Evolutionary conservation across 2,329 filamentous ascomycete species (phyloP), one percentile per base, ranked within the genome.

Genomic region (Aspergillus fijiensis): DNA sequence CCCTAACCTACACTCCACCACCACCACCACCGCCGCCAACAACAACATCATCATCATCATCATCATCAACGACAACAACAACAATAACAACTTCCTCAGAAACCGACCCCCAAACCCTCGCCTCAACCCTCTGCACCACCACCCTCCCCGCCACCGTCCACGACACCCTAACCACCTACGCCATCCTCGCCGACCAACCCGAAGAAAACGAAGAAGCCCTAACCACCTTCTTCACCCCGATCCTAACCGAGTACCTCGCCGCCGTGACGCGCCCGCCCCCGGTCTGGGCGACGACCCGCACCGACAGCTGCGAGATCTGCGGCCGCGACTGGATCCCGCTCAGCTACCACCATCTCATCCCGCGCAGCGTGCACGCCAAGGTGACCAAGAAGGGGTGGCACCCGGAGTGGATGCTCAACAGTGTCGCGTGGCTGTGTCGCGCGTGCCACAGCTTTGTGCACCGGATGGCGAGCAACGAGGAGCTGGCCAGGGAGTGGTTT

Each of bases 381-480:
- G 90, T 85, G 3, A 73, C 91, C 45, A 91, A 90, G 79, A 81
- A 90, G 48, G 89, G 89, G 1, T 96, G 91, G 91, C 90, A 93
- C 78, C 83, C 84, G 3, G 85, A 87, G 63, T 89, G 90, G 73
- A 85, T 87, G 76, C 73, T 96, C 74, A 86, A 90, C 69, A 92
- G 87, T 71, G 92, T 95, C 21, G 91, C 92, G 12, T 96, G 91
- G 91, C 76, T 96, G 65, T 96, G 92, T 75, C 82, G 91, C 53
- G 89, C 91, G 2, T 96, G 92, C 69, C 92, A 96, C 79, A 85
- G 84, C 48, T 92, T 91, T 72, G 90, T 96, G 72, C 92, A 96
- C 79, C 79, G 85, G 45, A 85, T 92, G 70, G 88, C 86, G 35
- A 81, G 78, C 4, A 91, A 95, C 71, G 91, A 96, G 81, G 90